Base-by-base conservation (phyloP, 1,139 yeast genomes). In the Casaregolazyma suthepensis region DNA sequence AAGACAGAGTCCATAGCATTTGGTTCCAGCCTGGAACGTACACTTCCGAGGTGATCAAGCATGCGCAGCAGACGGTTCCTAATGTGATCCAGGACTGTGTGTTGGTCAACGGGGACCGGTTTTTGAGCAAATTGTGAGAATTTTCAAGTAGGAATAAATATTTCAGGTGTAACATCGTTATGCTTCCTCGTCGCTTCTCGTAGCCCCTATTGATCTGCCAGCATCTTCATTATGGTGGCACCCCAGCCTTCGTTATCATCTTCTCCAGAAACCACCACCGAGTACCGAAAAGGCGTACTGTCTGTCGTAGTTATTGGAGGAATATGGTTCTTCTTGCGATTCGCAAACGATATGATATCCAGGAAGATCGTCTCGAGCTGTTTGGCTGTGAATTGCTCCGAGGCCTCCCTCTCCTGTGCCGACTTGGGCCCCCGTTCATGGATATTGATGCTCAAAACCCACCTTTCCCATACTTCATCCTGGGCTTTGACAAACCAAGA, bases 11-110 rank as follows among this genome's bases (percentile, higher is more conserved):
- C 29, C 78, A 78, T 59, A 83, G 85, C 0, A 71, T 86, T 29
- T 87, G 96, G 96, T 82, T 86, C 58, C 96, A 87, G 65, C 95
- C 95, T 0, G 95, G 95, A 0, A 78, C 88, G 38, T 85, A 78
- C 59, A 82, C 85, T 61, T 66, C 68, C 7, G 75, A 71, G n/a
- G 83, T 82, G 2, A 67, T 85, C 48, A 73, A 75, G 1, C 64
- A 67, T 7, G 81, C 81, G 0, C 63, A 68, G 43, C 64, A 63
- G 6, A 62, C 70, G 1, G 69, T 67, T 7, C 68, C 67, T 2
- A 75, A 77, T 1, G 77, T 86, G 29, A 77, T 77, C 40, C 77
- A 81, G 62, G 90, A 82, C 42, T 87, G 95, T 68, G 82, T 87
- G 50, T 72, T 87, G 57, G 85, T 85, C 2, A 73, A 80, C 55